Evolutionary conservation across 2,329 filamentous ascomycete genomes (phyloP).

Genomic region (Neodidymelliopsis sp.): DNA sequence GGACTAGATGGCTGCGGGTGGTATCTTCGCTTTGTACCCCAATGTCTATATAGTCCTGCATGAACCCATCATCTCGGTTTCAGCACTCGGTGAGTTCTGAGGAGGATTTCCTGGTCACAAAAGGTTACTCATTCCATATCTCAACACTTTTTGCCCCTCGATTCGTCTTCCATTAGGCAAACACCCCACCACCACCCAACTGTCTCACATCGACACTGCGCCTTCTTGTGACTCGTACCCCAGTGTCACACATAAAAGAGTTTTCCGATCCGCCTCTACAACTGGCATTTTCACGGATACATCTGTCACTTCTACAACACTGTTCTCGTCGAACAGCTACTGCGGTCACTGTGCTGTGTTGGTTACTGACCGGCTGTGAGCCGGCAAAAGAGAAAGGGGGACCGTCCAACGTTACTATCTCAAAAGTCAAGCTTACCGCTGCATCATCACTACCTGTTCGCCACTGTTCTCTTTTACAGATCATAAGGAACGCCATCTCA

Average conservation of each 20-base stretch:
- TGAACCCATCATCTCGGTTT: constrained; percentile 3
- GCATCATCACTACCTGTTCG: constrained; percentile 33
- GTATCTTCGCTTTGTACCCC: constrained; percentile 29
- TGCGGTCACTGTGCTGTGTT: constrained; percentile 30
- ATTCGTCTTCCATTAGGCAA: constrained; percentile 33
- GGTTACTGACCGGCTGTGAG: constrained; percentile 41
- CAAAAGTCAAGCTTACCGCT: constrained; percentile 37
- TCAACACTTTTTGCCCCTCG: constrained; percentile 23
- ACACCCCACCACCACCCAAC: constrained; percentile 33
- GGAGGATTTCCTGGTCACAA: constrained; percentile 27
- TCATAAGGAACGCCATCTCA: constrained; percentile 34
- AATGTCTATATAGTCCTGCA: constrained; percentile 19
- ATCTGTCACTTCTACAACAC: constrained; percentile 25
- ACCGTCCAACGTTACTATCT: constrained; percentile 28
- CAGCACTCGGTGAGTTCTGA: constrained; percentile 29
- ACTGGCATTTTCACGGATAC: constrained; percentile 31
- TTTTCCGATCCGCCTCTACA: constrained; percentile 21
- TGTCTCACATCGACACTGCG: constrained; percentile 42
- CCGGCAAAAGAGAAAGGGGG: constrained; percentile 33
- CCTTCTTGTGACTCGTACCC: constrained; percentile 41
- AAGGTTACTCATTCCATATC: constrained; percentile 17
- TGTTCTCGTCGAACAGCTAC: constrained; percentile 21
- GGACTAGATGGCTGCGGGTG: constrained; percentile 30
- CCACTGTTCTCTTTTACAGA: constrained; percentile 27
- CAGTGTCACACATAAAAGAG: constrained; percentile 43